A percentile compares a stretch with the other conserved stretches of the same genome.
Conservation (phyloP, 176 grass and related monocot genomes). For the Carex parvula region DNA sequence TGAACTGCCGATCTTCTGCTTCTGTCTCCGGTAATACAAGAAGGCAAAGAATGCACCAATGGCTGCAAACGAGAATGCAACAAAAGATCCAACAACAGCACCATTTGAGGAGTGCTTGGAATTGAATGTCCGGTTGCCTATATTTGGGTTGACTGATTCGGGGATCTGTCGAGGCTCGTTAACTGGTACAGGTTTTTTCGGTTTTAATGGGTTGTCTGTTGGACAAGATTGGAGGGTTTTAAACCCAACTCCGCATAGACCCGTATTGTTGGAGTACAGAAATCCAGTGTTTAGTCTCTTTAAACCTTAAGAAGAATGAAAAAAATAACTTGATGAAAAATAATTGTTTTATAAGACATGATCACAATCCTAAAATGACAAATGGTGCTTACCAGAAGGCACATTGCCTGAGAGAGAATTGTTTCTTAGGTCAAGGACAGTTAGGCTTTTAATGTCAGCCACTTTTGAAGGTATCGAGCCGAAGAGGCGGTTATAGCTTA, state of each 20-base stretch:
- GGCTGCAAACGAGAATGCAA: conserved; percentile 37
- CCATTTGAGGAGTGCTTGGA: conserved; percentile 36
- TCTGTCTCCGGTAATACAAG: conserved; percentile 51
- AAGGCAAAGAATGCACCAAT: conserved; percentile 42
- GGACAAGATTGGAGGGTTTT: conserved; percentile 47
- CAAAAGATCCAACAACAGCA: conserved; percentile 43
- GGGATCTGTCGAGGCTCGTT: conserved; percentile 48
- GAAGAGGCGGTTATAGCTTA: conserved; percentile 75
- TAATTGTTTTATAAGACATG: background rate
- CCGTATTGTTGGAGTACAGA: conserved; percentile 58
- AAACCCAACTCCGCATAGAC: conserved; percentile 62
- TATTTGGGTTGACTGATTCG: conserved; percentile 27
- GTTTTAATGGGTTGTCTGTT: conserved; percentile 25
- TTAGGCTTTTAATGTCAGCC: conserved; percentile 41
- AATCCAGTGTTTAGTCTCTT: conserved; percentile 52
- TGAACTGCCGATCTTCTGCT: conserved; percentile 60
- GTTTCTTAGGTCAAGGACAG: conserved; percentile 50
- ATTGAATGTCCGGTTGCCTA: conserved; percentile 23
- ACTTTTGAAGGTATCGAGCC: conserved; percentile 75
- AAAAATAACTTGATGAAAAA: conserved; percentile 10
- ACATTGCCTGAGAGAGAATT: conserved; percentile 77
- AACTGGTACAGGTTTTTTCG: conserved; percentile 69
- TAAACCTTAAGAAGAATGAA: conserved; percentile 40
- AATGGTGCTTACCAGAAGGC: conserved; percentile 49
- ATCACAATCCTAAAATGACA: background rate